Evolutionary conservation across 805 yeast genomes (phyloP), one percentile per base, ranked within the genome.

Genomic region (fission yeast (Schizosaccharomyces pombe)): DNA sequence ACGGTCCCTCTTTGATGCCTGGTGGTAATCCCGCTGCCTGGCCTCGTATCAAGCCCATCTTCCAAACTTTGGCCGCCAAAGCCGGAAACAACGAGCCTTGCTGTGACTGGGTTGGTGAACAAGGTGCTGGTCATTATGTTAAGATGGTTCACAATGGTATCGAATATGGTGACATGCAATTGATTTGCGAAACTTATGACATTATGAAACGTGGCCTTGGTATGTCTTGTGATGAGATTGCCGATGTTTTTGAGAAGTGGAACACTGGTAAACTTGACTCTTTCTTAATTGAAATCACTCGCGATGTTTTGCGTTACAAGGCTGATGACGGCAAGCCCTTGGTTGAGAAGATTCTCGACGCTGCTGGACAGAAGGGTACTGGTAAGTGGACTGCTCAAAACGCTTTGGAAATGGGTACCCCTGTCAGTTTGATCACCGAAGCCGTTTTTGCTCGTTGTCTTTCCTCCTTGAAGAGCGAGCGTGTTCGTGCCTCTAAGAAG

Each of bases 101-200:
- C 75, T 89, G 98, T 75, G 98, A 89, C 79, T 89, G 98, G 98
- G 96, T 89, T 64, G 98, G 98, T 66, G 94, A 89, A 63, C 95
- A 94, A 58, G 98, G 98, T 71, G 79, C 97, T 52, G 98, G 98
- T 66, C 98, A 89, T 73, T 89, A 82, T 73, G 97, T 89, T 68
- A 89, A 89, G 77, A 91, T 91, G 98, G 97, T 91, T 60, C 98
- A 89, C 78, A 89, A 89, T 70, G 98, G 98, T 83, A 89, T 89
- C 64, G 98, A 89, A 75, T 89, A 89, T 72, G 98, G 97, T 78
- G 98, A 89, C 73, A 89, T 89, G 98, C 98, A 89, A 75, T 78
- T 89, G 76, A 89, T 89, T 69, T 80, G 89, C 72, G 98, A 89
- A 76, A 95, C 96, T 61, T 89, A 89, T 73, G 96, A 87, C 70